phyloP scores from a whole-genome alignment of 495 filamentous ascomycete species.

The Letharia lupina region DNA sequence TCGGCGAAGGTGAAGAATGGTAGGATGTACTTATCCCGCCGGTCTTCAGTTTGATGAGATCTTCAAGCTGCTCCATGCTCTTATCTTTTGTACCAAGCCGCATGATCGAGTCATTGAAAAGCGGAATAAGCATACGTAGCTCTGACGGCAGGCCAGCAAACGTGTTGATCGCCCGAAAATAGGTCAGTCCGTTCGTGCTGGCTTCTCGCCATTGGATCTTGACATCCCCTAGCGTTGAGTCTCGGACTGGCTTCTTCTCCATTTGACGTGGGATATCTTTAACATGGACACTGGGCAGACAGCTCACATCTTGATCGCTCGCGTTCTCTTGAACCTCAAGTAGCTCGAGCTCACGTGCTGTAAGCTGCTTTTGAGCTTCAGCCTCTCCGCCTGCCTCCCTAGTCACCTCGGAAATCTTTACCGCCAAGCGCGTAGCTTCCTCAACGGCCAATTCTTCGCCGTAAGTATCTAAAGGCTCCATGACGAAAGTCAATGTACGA shows the following conservation, averaged over 20 bases:
- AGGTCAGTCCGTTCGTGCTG: slow-evolving; percentile 90
- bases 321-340: slow-evolving; percentile 74
- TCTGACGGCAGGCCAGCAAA: slow-evolving; percentile 77
- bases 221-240: slow-evolving; percentile 55
- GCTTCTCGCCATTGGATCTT: slow-evolving; percentile 86
- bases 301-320: slow-evolving; percentile 72
- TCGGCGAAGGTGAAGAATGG: slow-evolving; percentile 65
- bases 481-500: slow-evolving; percentile 82
- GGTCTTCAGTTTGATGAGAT: slow-evolving; percentile 90
- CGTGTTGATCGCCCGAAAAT: slow-evolving; percentile 81
- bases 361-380: slow-evolving; percentile 59
- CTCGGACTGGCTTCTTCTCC: slow-evolving; percentile 58
- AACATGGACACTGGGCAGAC: slow-evolving; percentile 78
- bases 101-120: slow-evolving; percentile 90
- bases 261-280: slow-evolving; percentile 77
- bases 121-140: slow-evolving; percentile 71
- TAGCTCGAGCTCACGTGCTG: slow-evolving; percentile 69
- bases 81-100: slow-evolving; percentile 78
- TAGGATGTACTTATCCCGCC: slow-evolving; percentile 81
- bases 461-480: slow-evolving; percentile 74
- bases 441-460: slow-evolving; percentile 65
- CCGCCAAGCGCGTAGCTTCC: slow-evolving; percentile 59
- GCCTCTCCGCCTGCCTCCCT: slow-evolving; percentile 60
- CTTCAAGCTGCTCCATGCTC: slow-evolving; percentile 91
- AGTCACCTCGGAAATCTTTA: slow-evolving; percentile 60